These are phyloP conservation scores for Fusarium camptoceras DNA, from an alignment of 2,329 filamentous ascomycete species.

Conservation along the genomic window DNA sequence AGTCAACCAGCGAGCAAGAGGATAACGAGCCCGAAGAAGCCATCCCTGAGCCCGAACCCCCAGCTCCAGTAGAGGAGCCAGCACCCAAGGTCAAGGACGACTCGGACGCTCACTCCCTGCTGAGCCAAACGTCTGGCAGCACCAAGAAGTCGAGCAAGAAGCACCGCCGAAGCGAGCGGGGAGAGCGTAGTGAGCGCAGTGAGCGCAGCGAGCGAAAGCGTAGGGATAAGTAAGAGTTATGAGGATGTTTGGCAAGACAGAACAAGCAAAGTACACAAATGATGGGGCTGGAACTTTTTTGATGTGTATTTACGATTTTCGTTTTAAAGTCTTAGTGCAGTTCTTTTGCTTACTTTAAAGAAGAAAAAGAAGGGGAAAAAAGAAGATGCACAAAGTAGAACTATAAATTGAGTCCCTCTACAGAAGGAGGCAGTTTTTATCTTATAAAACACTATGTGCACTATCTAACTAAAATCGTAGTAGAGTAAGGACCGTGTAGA, in stretches of 20 bases:
- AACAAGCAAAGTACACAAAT: slow-evolving; percentile 29
- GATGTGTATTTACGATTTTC: slow-evolving; percentile 31
- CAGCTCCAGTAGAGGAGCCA: slow-evolving; percentile 6
- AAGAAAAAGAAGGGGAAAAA: not conserved
- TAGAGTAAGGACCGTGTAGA: not conserved
- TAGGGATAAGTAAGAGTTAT: slow-evolving; percentile 24
- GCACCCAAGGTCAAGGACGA: slow-evolving; percentile 19
- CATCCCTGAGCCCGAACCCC: not conserved
- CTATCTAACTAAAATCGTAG: accelerated
- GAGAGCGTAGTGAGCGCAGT: slow-evolving; percentile 23
- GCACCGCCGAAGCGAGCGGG: slow-evolving; percentile 30
- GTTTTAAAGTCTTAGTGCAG: slow-evolving; percentile 12
- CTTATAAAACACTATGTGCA: not conserved
- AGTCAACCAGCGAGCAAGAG: slow-evolving; percentile 30
- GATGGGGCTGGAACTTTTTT: slow-evolving; percentile 28
- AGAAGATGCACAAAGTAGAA: slow-evolving; percentile 14
- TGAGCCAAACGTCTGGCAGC: slow-evolving; percentile 20
- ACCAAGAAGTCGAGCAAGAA: slow-evolving; percentile 31
- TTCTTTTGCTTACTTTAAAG: slow-evolving; percentile 1
- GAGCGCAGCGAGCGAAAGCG: slow-evolving; percentile 37
- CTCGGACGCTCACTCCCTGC: slow-evolving; percentile 8
- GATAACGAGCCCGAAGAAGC: slow-evolving; percentile 29
- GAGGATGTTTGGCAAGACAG: slow-evolving; percentile 30
- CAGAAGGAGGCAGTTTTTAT: not conserved
- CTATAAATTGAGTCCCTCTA: slow-evolving; percentile 15